Conservation (phyloP, 2,329 filamentous ascomycete genomes). For the Calycina marina region DNA sequence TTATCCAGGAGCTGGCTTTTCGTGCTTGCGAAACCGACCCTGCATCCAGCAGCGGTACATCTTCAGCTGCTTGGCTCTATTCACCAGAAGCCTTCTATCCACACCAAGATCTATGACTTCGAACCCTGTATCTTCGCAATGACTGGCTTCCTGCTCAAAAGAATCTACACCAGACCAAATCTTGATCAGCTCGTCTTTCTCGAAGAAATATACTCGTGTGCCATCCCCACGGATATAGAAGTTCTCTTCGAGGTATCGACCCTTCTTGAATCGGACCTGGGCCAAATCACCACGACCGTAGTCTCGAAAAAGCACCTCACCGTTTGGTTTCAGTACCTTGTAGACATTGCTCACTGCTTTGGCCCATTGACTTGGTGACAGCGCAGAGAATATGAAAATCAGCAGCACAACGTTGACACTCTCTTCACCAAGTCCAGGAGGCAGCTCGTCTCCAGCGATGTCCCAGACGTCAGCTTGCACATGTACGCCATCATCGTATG, state of each 20-base stretch:
- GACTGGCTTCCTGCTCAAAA: slow-evolving; percentile 3
- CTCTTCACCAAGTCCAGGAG: slow-evolving; percentile 61
- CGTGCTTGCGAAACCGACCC: slow-evolving; percentile 55
- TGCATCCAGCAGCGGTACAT: slow-evolving; percentile 99
- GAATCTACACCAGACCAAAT: slow-evolving; percentile 52
- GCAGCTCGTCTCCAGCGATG: slow-evolving; percentile 56
- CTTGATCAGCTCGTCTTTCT: slow-evolving; percentile 60
- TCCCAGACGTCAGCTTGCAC: slow-evolving; percentile 96
- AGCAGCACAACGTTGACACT: slow-evolving; percentile 84
- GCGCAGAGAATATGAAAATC: slow-evolving; percentile 94
- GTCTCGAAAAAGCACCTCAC: slow-evolving; percentile 88
- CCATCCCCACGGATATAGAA: slow-evolving; percentile 95
- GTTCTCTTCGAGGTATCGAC: slow-evolving; percentile 85
- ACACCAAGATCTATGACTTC: slow-evolving; percentile 66
- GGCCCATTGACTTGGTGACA: slow-evolving; percentile 74
- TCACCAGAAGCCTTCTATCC: slow-evolving; percentile 82
- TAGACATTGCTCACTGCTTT: slow-evolving; percentile 70
- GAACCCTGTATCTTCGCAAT: slow-evolving; percentile 31
- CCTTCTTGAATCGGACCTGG: slow-evolving; percentile 94
- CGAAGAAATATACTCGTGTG: slow-evolving; percentile 95
- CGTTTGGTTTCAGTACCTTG: slow-evolving; percentile 75
- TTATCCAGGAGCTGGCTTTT: too few relatives aligned
- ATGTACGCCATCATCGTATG: slow-evolving; percentile 49
- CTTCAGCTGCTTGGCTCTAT: slow-evolving; percentile 78
- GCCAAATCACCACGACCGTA: slow-evolving; percentile 92